Evolutionary conservation across 1,284 basidiomycete species (phyloP).

Genomic region (Pterulicium gracile): DNA sequence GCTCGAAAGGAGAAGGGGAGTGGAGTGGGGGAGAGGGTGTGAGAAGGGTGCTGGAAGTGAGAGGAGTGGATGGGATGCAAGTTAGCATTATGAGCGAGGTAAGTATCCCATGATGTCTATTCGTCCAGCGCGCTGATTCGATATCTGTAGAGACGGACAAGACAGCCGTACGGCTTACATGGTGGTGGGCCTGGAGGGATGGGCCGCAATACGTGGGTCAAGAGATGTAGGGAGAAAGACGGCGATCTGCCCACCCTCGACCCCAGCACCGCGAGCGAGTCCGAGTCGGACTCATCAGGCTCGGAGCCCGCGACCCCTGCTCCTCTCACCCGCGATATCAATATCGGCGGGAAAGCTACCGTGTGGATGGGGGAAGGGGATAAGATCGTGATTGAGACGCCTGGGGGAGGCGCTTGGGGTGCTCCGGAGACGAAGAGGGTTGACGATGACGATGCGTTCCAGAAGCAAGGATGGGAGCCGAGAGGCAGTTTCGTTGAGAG

Average conservation of each 20-base stretch:
- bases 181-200: conserved; percentile 72
- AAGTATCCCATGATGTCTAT: conserved; percentile 14
- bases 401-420: conserved; percentile 92
- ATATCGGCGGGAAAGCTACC: conserved; percentile 88
- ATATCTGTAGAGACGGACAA: conserved; percentile 59
- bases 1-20: conserved; percentile 70
- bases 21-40: conserved; percentile 85
- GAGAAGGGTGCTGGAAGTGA: conserved; percentile 79
- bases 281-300: not conserved
- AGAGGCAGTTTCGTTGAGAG: conserved; percentile 67
- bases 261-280: not conserved
- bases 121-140: conserved; percentile 3
- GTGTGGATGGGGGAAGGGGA: conserved; percentile 84
- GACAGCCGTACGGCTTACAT: conserved; percentile 83
- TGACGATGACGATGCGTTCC: no score
- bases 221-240: conserved; percentile 60
- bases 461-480: no score
- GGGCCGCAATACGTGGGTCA: conserved; percentile 88
- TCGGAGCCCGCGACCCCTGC: not conserved
- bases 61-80: conserved; percentile 62
- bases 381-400: conserved; percentile 75
- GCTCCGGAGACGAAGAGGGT: conserved; percentile 22
- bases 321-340: conserved; percentile 50
- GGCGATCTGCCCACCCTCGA: conserved; percentile 37
- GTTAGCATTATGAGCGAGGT: conserved; percentile 82